Conservation (phyloP, 345 rosid species). For the Bretschneidera sinensis region DNA sequence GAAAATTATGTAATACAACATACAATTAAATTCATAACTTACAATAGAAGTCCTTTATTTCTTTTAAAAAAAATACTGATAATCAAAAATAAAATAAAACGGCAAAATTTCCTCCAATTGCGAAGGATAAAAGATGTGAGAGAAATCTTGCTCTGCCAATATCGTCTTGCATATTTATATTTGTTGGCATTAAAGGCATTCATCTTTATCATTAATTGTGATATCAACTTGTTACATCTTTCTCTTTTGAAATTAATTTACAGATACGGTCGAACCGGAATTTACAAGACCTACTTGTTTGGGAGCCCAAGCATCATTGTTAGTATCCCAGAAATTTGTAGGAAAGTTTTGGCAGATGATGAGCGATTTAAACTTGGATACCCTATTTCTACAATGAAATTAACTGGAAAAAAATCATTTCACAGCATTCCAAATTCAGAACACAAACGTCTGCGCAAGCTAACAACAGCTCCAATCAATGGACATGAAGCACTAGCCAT, state of each 20-base stretch:
- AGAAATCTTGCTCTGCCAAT: too few relatives aligned
- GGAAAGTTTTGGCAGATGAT: slow-evolving; percentile 21
- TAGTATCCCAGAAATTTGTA: slow-evolving; percentile 23
- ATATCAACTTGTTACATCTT: too few relatives aligned
- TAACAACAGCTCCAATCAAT: slow-evolving; percentile 28
- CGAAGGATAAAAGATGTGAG: too few relatives aligned
- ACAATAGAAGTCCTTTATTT: too few relatives aligned
- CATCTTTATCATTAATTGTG: too few relatives aligned
- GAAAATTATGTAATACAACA: too few relatives aligned
- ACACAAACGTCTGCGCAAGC: slow-evolving; percentile 28
- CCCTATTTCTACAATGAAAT: slow-evolving; percentile 17
- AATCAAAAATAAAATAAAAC: too few relatives aligned
- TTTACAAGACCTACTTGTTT: slow-evolving; percentile 27
- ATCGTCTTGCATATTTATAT: too few relatives aligned
- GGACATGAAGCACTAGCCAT: slow-evolving; percentile 28
- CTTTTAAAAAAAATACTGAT: too few relatives aligned
- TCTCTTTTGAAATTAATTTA: background rate
- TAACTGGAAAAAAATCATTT: slow-evolving; percentile 23
- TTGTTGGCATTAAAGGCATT: too few relatives aligned
- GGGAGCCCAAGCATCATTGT: slow-evolving; percentile 29
- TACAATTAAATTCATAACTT: too few relatives aligned
- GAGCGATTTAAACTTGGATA: slow-evolving; percentile 23
- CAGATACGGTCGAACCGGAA: slow-evolving; percentile 29
- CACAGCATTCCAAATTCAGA: slow-evolving; percentile 3
- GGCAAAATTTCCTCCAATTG: too few relatives aligned